These are phyloP conservation scores for Naganishia sp. DNA, from an alignment of 1,284 basidiomycete genomes.

Conservation along the genomic window DNA sequence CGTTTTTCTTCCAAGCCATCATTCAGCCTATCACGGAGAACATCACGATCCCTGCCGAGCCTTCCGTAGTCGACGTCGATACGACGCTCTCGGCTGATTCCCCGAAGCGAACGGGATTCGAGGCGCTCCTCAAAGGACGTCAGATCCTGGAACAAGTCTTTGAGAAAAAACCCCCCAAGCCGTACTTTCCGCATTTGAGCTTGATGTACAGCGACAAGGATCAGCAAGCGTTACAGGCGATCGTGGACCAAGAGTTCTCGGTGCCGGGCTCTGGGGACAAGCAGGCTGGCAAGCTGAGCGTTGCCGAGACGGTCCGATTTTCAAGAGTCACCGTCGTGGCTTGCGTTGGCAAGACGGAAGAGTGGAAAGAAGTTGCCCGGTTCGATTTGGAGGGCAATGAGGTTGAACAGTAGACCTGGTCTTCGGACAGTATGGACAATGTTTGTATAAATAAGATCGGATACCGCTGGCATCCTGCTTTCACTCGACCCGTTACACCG, in stretches of 20 bases:
- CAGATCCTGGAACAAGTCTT: conserved; percentile 23
- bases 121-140: conserved; percentile 18
- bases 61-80: conserved; percentile 11
- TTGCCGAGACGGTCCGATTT: conserved; percentile 5
- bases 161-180: conserved; percentile 12
- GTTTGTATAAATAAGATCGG: neutral
- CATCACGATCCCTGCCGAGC: conserved; percentile 18
- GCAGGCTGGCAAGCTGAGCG: conserved; percentile 1
- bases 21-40: conserved; percentile 24
- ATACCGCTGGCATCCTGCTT: neutral
- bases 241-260: conserved; percentile 12
- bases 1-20: conserved; percentile 27
- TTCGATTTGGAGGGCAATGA: conserved; percentile 23
- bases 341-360: conserved; percentile 16
- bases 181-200: conserved; percentile 24
- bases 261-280: neutral
- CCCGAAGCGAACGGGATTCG: conserved; percentile 14
- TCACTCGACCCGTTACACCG: neutral
- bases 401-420: conserved; percentile 4
- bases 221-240: conserved; percentile 13
- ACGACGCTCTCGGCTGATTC: conserved; percentile 16
- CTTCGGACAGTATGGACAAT: too few relatives aligned
- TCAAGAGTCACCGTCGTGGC: conserved; percentile 21
- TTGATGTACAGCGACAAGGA: conserved; percentile 27
- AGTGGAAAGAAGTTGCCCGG: conserved; percentile 27